Conservation (phyloP, 1,284 basidiomycete genomes). For the Cryptococcus wingfieldii region DNA sequence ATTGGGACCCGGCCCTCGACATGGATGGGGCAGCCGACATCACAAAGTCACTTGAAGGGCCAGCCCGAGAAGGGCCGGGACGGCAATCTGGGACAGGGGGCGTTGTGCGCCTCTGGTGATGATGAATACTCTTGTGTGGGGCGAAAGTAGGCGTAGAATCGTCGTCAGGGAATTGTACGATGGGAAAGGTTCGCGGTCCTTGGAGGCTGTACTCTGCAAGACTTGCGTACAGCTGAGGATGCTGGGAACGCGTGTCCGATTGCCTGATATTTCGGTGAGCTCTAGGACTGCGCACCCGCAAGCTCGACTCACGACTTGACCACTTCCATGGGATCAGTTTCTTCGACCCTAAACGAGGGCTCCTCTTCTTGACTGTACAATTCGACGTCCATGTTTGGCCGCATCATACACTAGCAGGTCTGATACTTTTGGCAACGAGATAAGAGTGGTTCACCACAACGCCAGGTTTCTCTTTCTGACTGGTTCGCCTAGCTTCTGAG, state of each 20-base stretch:
- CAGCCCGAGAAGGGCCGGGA: not conserved
- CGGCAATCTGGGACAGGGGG: not conserved
- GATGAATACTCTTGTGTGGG: not conserved
- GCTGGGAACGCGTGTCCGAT: not conserved
- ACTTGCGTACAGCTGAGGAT: slow-evolving; percentile 4
- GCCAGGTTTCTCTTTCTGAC: no score
- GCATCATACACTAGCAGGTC: not conserved
- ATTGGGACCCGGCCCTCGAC: no score
- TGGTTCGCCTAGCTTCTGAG: no score
- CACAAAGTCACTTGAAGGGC: no score
- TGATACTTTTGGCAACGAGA: not conserved
- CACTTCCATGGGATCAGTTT: not conserved
- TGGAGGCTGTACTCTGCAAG: slow-evolving; percentile 9
- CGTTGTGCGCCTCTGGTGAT: not conserved
- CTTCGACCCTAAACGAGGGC: not conserved
- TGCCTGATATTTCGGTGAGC: not conserved
- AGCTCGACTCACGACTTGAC: not conserved
- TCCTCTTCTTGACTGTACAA: not conserved
- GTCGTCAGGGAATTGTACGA: not conserved
- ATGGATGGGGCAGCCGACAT: no score
- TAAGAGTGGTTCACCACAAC: no score
- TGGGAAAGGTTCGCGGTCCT: slow-evolving; percentile 5
- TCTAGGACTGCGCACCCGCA: not conserved
- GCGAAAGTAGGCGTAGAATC: not conserved
- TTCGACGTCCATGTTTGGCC: not conserved